Base-by-base conservation (phyloP, 306 rosid genomes). In the Vigna hirtella region DNA sequence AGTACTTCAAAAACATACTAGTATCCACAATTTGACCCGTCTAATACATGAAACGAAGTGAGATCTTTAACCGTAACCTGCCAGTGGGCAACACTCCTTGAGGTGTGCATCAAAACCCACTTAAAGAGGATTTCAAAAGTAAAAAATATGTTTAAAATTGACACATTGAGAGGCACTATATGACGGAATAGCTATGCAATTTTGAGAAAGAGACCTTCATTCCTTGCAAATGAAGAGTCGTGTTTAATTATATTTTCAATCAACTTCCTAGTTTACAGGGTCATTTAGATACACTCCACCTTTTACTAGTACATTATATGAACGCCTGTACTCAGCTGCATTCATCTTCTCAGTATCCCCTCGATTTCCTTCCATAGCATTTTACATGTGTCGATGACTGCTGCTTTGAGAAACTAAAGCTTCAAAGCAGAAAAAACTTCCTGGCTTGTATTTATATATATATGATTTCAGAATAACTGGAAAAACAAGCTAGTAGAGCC, bases 401-500 rank as follows among this genome's bases (percentile, higher is more conserved):
- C 89, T 85, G 88, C 89, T 82, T 78, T 43, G 43, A 76, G 62
- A 45, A 66, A 59, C 34, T 63, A 51, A 76, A 82, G 79, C 86
- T 87, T 89, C 93, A 79, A 78, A 76, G 85, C 89, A 86, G 86
- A 79, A 87, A 83, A 83, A 83, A 72, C 86, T 80, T 83, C 82
- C 78, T 36, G 73, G 79, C 61, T 82, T 76, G 83, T 72, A 71
- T 40, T 34, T 73, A 73, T 74, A 61, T 78, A 73, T 74, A 56
- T 74, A 70, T 63, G 45, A 65, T 64, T 64, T 87, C 85, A 92
- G 85, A 95, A 95, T 88, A 95, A 82, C 88, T 95, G 98, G 85
- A 89, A 87, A 85, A 89, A 92, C 78, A 95, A 77, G 79, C 98
- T 91, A 3, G 98, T 95, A 51, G 98, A 95, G 72, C 98, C 98